Evolutionary conservation across 116 monocot genomes (phyloP), one percentile per base, ranked within the genome.

Genomic region (Posidonia oceanica): DNA sequence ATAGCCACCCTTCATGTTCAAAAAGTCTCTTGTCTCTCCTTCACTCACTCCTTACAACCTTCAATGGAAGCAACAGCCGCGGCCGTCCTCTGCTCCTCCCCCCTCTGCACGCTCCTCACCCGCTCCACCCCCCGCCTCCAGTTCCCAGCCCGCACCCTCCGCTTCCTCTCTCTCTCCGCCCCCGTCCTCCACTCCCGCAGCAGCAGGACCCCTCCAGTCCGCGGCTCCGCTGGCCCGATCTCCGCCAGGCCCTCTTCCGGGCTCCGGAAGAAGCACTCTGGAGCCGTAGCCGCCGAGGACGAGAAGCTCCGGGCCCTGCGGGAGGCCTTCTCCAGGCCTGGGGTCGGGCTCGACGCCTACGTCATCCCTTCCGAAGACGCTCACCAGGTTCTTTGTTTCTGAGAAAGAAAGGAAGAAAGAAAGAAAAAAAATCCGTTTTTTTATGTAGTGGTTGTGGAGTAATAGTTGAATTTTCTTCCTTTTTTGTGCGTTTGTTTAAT

Each of bases 351-450:
- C 68, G 96, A 97, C 56, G 96, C 92, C 10, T 92, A 92, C 78
- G 81, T 97, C 74, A 78, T 97, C 65, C 96, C 96, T 4, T 91
- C 92, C 41, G 81, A 97, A 71, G 96, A 97, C 66, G 89, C 92
- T 41, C 96, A 97, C 69, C 92, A 91, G 89, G 89, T 85, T 36
- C 41, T 51, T 48, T 17, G 40, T 18, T 60, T 60, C 66, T 42
- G 18, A 17, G 40, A 41, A 41, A 39, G 16, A 48, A 48, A 48
- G 3, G 7, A 48, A 48, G 7, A 48, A 44, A 44, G 10, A n/a
- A n/a, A n/a, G n/a, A n/a, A n/a, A n/a, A 48, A 1, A 48, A 48
- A 10, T 48, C 8, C 8, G 48, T 12, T 48, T 48, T 48, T 48
- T 10, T 7, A 48, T 48, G 21, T n/a, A 14, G 18, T 42, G 3